Base-by-base conservation (phyloP, 768 basidiomycete genomes). In the Phaeolepiota aurea region DNA sequence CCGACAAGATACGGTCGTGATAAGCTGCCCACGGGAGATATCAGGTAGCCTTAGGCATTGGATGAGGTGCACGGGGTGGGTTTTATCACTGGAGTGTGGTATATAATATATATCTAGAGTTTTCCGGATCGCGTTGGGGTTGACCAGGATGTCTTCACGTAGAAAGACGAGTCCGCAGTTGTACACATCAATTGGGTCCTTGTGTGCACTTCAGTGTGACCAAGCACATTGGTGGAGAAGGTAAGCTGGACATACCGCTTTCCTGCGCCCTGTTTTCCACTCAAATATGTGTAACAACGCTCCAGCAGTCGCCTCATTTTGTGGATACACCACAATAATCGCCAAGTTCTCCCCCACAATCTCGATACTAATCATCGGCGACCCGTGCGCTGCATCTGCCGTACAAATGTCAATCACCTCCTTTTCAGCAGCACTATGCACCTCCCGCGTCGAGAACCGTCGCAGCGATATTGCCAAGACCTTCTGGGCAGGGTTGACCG, bases 121-220 rank as follows among this genome's bases (percentile, higher is more conserved):
- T 20, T 32, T 23, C 21, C 16, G 20, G 5, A 4, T 5, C 14
- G 31, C 37, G 25, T 39, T 22, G 2, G 49, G 49, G 12, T 38
- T 41, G 13, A 48, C 21, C 10, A 51, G 32, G 12, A 51, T 13
- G 16, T 46, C 47, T 18, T 51, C 49, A 1, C 40, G 38, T 3
- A 51, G 43, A 44, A 48, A 51, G 19, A 44, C 38, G 2, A 48
- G 36, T 4, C 49, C 49, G 9, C 25, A 18, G 20, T 51, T 48
- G 13, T 10, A 16, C 2, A 44, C 34, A 4, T 31, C 16, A 14
- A 47, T 15, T 3, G 42, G 42, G 7, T 25, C 21, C 33, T 48
- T 10, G 21, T 32, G 12, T 5, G 20, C 14, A 15, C 30, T 42
- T 15, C 10, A 14, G n/a, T 13, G 20, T 28, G 25, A 33, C n/a